phyloP scores from a whole-genome alignment of 352 stramenopile species.

The Globisporangium mamillatum region DNA sequence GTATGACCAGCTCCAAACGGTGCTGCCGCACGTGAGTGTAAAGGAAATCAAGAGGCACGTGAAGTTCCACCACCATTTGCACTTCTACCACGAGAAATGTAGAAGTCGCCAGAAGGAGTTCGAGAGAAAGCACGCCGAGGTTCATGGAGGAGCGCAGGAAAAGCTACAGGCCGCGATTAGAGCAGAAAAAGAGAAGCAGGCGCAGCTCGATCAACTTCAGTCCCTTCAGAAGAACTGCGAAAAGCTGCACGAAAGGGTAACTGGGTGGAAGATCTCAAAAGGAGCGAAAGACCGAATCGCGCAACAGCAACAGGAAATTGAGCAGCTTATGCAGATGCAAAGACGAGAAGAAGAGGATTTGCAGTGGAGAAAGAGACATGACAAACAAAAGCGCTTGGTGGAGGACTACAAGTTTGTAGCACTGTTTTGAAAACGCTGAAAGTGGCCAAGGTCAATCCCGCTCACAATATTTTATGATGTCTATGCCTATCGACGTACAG shows the following conservation, averaged over 20 bases:
- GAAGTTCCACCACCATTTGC: slow-evolving; percentile 57
- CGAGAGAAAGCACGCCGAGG: slow-evolving; percentile 30
- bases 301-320: slow-evolving; percentile 52
- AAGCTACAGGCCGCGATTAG: slow-evolving; percentile 28
- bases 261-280: slow-evolving; percentile 47
- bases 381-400: slow-evolving; percentile 46
- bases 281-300: slow-evolving; percentile 58
- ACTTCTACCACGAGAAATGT: slow-evolving; percentile 56
- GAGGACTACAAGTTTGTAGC: slow-evolving; percentile 52
- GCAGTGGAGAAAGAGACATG: slow-evolving; percentile 39
- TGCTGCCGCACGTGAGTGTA: slow-evolving; percentile 36
- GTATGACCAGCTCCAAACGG: slow-evolving; percentile 53
- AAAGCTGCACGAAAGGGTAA: slow-evolving; percentile 39
- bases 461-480: not conserved
- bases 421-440: not conserved
- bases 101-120: slow-evolving; percentile 46
- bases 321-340: slow-evolving; percentile 36
- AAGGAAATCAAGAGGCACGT: slow-evolving; percentile 47
- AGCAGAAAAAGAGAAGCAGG: slow-evolving; percentile 26
- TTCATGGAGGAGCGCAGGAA: slow-evolving; percentile 25
- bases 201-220: slow-evolving; percentile 33
- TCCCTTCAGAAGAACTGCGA: slow-evolving; percentile 39
- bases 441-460: not conserved
- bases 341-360: slow-evolving; percentile 36
- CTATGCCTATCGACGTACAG: slow-evolving; percentile 6